Base-by-base conservation (phyloP, 2,329 filamentous ascomycete genomes). In the Paecilomyces variotii region DNA sequence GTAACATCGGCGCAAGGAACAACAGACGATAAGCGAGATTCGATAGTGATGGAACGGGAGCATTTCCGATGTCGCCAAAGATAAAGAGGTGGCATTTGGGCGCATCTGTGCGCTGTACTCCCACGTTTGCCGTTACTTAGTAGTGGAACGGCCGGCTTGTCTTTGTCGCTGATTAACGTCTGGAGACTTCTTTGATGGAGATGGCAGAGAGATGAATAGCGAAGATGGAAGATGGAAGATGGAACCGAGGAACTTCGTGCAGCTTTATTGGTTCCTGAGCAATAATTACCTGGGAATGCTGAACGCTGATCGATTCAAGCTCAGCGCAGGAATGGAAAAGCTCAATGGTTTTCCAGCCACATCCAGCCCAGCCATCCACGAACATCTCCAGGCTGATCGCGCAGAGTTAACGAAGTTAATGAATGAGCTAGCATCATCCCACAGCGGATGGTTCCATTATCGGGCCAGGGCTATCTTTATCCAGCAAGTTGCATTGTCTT, bases 51-150 rank as follows among this genome's bases (percentile, higher is more conserved):
- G 39, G 39, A 45, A 45, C 39, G n/a, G 39, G 39, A 45, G n/a
- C 39, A 45, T 45, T 19, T 19, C 39, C 19, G 19, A 45, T 24
- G 19, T 19, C 4, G 39, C 19, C 5, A 4, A 4, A 45, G 39
- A 45, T 45, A 45, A 45, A 45, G 39, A 45, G 39, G 39, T 45
- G 39, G n/a, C 39, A 45, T 45, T 45, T 19, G 60, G 90, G 89
- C 60, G 39, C 19, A 10, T 24, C 39, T 45, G 39, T 45, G 39
- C n/a, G 39, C 19, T n/a, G 14, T 19, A 7, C 19, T 45, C 35
- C 4, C 30, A 14, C n/a, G n/a, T 4, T 19, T 45, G 7, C 19
- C 19, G 19, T 19, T 19, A 19, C 19, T 19, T 19, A 7, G 7
- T 6, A 9, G 14, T 45, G 39, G 39, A n/a, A 24, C n/a, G 9